These are phyloP conservation scores for Symbiotaphrina buchneri DNA, from an alignment of 495 filamentous ascomycete species.

Conservation along the genomic window DNA sequence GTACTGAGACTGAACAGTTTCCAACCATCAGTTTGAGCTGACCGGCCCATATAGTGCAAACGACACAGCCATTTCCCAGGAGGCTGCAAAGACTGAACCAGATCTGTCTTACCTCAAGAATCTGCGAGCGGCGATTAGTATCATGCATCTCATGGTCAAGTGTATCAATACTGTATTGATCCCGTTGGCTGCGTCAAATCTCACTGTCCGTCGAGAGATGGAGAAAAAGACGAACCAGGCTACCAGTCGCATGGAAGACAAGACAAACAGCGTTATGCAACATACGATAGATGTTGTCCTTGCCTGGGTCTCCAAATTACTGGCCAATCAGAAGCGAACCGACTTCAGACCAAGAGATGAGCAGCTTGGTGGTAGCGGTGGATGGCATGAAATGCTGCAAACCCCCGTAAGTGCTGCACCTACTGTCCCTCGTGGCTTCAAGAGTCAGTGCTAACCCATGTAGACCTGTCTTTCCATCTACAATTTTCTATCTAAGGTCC, in stretches of 20 bases:
- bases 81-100: constrained; percentile 59
- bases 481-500: constrained; percentile 47
- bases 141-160: constrained; percentile 78
- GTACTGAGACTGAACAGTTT: constrained; percentile 5
- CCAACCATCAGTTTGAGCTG: not conserved
- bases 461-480: constrained; percentile 57
- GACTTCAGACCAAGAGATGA: constrained; percentile 86
- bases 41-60: constrained; percentile 20
- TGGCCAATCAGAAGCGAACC: constrained; percentile 66
- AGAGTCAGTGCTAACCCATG: not conserved
- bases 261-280: constrained; percentile 69
- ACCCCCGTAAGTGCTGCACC: constrained; percentile 30
- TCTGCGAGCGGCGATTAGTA: constrained; percentile 61
- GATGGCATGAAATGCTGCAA: constrained; percentile 58
- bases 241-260: constrained; percentile 63
- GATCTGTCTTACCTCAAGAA: constrained; percentile 66
- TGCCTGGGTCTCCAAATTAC: constrained; percentile 51
- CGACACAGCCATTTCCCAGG: constrained; percentile 52
- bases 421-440: not conserved
- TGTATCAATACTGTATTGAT: constrained; percentile 83
- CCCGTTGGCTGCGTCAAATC: constrained; percentile 65
- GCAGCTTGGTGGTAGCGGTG: constrained; percentile 23
- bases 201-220: constrained; percentile 77
- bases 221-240: constrained; percentile 57
- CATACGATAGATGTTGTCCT: constrained; percentile 66